These are phyloP conservation scores for Draba incana DNA, from an alignment of 345 rosid species.

Conservation along the genomic window DNA sequence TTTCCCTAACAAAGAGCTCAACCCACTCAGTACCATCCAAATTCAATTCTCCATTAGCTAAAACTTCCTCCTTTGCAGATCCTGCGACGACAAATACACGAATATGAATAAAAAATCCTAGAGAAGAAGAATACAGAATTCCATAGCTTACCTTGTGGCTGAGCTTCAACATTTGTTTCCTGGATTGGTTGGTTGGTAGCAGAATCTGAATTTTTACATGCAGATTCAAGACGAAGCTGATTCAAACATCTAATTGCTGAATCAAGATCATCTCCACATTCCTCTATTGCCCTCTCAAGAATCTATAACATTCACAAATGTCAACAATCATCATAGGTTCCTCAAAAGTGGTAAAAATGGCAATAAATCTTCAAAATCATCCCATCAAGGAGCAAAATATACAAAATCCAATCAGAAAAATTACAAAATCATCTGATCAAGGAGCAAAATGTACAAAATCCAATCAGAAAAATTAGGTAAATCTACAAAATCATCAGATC, in stretches of 20 bases:
- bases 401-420: neutral
- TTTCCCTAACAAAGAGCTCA: conserved; percentile 77
- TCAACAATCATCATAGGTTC: neutral
- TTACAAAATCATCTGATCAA: no score
- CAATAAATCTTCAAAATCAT: neutral
- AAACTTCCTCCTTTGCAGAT: conserved; percentile 41
- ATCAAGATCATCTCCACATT: conserved; percentile 88
- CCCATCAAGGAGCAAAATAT: no score
- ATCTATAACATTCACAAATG: conserved; percentile 46
- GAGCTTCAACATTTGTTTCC: conserved; percentile 47
- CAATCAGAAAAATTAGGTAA: no score
- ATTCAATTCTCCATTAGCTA: conserved; percentile 45
- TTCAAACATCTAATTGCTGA: conserved; percentile 80
- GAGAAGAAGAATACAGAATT: neutral
- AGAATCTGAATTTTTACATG: conserved; percentile 39
- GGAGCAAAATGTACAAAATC: neutral
- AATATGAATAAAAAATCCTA: no score
- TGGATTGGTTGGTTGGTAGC: conserved; percentile 31
- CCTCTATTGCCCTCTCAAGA: conserved; percentile 73
- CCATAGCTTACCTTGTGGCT: conserved; percentile 50
- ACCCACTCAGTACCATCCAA: conserved; percentile 79
- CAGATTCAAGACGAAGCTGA: conserved; percentile 81
- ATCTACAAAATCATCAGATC: neutral
- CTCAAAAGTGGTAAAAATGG: neutral
- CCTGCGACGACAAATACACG: neutral